phyloP scores from a whole-genome alignment of 2,329 filamentous ascomycete species.

The Cladosporium halotolerans region DNA sequence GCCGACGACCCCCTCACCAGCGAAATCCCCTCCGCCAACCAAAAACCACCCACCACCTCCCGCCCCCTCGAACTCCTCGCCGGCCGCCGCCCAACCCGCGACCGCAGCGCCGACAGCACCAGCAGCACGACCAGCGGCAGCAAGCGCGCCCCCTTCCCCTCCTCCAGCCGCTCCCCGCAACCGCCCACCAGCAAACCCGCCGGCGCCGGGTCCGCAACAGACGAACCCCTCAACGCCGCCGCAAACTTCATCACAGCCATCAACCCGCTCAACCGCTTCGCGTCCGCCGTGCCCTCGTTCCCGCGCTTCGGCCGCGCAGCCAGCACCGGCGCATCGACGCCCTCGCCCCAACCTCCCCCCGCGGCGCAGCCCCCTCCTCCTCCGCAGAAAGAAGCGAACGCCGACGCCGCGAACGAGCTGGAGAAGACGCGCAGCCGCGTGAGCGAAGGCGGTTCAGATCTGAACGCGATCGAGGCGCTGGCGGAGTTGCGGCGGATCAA shows the following conservation, averaged over 20 bases:
- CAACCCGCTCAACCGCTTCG: constrained; percentile 32
- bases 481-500: constrained; percentile 40
- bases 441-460: constrained; percentile 16
- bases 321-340: constrained; percentile 19
- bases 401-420: background rate
- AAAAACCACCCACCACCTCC: constrained; percentile 38
- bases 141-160: constrained; percentile 51
- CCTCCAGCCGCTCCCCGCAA: background rate
- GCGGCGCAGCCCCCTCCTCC: background rate
- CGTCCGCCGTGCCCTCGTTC: constrained; percentile 25
- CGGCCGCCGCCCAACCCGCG: constrained; percentile 57
- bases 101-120: constrained; percentile 70
- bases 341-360: background rate
- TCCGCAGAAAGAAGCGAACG: background rate
- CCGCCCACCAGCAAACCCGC: constrained; percentile 6
- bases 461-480: constrained; percentile 38
- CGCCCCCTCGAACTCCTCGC: constrained; percentile 65
- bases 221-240: constrained; percentile 18
- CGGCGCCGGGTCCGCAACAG: background rate
- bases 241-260: constrained; percentile 29
- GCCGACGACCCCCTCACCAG: constrained; percentile 24
- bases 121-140: constrained; percentile 43
- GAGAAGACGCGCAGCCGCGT: background rate
- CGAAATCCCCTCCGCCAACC: constrained; percentile 8
- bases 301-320: constrained; percentile 25